Conservation (phyloP, 2,329 filamentous ascomycete species). For the Chaetomium sp. region DNA sequence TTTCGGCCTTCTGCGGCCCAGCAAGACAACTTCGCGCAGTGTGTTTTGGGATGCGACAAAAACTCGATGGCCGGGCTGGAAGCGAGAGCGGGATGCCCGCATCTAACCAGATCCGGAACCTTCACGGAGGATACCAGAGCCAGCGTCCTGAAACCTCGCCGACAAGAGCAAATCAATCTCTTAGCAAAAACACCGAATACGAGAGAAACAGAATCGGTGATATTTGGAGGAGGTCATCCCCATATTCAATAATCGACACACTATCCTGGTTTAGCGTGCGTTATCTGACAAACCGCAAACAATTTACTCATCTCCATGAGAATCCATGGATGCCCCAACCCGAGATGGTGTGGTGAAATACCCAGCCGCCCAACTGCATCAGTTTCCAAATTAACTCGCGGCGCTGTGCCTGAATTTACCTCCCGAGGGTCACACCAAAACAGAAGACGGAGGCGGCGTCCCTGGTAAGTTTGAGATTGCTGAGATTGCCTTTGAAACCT, state of each 20-base stretch:
- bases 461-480: background rate
- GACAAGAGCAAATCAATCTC: background rate
- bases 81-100: conserved; percentile 14
- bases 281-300: background rate
- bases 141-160: background rate
- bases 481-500: background rate
- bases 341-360: conserved; percentile 5
- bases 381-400: conserved; percentile 18
- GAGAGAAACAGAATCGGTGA: background rate
- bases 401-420: conserved; percentile 14
- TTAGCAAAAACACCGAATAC: background rate
- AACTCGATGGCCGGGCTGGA: background rate
- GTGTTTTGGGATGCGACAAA: conserved; percentile 2
- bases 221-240: background rate
- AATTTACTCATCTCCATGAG: background rate
- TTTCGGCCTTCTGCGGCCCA: background rate
- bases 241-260: background rate
- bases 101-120: conserved; percentile 11
- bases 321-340: background rate
- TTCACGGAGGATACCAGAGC: conserved; percentile 1
- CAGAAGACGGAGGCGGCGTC: background rate
- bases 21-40: conserved; percentile 5
- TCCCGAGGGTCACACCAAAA: background rate
- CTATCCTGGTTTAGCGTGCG: background rate
- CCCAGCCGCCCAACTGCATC: conserved; percentile 9